Evolutionary conservation across 1,284 basidiomycete species (phyloP).

Genomic region (Mycena sp.): DNA sequence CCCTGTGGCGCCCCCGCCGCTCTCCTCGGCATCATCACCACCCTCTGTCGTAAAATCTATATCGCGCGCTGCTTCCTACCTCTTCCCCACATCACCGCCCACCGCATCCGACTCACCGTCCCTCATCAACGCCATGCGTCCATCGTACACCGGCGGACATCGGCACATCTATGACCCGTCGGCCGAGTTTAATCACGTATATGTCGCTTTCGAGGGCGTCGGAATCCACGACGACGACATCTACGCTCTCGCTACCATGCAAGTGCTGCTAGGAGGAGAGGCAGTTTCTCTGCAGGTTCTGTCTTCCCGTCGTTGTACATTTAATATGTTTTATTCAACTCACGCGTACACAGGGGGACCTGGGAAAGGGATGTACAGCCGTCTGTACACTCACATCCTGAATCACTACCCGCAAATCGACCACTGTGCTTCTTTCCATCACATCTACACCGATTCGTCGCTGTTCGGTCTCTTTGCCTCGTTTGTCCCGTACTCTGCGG

Average conservation of each 20-base stretch:
- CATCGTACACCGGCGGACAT: slow-evolving; percentile 89
- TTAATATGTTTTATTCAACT: no score
- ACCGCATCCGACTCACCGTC: slow-evolving; percentile 17
- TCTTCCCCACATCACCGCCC: slow-evolving; percentile 58
- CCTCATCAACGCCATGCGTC: slow-evolving; percentile 46
- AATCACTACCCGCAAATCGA: slow-evolving; percentile 96
- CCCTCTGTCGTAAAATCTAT: slow-evolving; percentile 72
- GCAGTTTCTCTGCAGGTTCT: slow-evolving; percentile 88
- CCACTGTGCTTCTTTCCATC: slow-evolving; percentile 98
- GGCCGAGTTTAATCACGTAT: slow-evolving; percentile 92
- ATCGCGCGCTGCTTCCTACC: slow-evolving; percentile 78
- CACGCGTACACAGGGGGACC: slow-evolving; percentile 67
- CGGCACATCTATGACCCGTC: slow-evolving; percentile 75
- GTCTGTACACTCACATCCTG: slow-evolving; percentile 96
- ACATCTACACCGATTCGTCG: slow-evolving; percentile 95
- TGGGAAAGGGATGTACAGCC: slow-evolving; percentile 99
- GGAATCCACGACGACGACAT: slow-evolving; percentile 95
- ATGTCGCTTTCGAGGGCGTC: slow-evolving; percentile 92
- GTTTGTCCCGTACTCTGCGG: slow-evolving; percentile 79
- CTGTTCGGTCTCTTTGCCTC: slow-evolving; percentile 94
- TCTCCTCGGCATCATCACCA: slow-evolving; percentile 56
- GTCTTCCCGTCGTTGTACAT: no score
- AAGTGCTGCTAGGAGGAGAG: slow-evolving; percentile 94
- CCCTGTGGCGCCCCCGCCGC: slow-evolving; percentile 44
- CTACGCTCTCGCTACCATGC: slow-evolving; percentile 94